These are phyloP conservation scores for Colletotrichum falcatum DNA, from an alignment of 2,329 filamentous ascomycete genomes.

Conservation along the genomic window DNA sequence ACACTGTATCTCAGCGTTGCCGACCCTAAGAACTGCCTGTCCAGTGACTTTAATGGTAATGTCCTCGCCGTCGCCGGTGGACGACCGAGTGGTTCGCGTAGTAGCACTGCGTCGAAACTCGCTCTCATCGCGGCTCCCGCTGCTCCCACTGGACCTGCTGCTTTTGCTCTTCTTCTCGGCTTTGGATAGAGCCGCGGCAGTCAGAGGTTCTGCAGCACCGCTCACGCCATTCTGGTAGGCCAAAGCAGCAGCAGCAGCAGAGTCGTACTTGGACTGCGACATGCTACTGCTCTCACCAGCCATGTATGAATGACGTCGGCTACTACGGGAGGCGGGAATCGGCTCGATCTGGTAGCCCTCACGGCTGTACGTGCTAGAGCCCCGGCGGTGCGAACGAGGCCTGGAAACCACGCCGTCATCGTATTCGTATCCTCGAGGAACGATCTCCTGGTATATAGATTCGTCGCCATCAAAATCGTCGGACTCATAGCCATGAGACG, in stretches of 20 bases:
- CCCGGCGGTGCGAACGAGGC: slow-evolving; percentile 46
- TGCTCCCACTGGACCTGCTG: slow-evolving; percentile 70
- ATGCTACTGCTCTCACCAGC: slow-evolving; percentile 52
- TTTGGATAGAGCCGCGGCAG: slow-evolving; percentile 66
- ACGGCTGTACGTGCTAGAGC: slow-evolving; percentile 53
- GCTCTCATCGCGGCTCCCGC: slow-evolving; percentile 71
- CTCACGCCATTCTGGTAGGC: slow-evolving; percentile 66
- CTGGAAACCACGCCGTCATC: slow-evolving; percentile 51
- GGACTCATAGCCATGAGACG: slow-evolving; percentile 50
- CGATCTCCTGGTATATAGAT: slow-evolving; percentile 54
- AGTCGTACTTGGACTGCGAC: slow-evolving; percentile 55
- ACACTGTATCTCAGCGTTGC: slow-evolving; percentile 69
- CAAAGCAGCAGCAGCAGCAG: slow-evolving; percentile 58
- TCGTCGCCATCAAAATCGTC: slow-evolving; percentile 53
- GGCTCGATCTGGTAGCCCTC: slow-evolving; percentile 57
- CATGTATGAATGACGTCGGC: slow-evolving; percentile 57
- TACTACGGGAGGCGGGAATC: slow-evolving; percentile 46
- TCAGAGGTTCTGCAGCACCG: slow-evolving; percentile 62
- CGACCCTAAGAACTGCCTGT: slow-evolving; percentile 66
- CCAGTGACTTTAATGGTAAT: slow-evolving; percentile 72
- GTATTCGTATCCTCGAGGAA: slow-evolving; percentile 50
- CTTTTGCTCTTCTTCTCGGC: slow-evolving; percentile 60
- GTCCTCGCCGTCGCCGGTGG: slow-evolving; percentile 61
- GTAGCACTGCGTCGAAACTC: slow-evolving; percentile 72
- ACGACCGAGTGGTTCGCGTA: slow-evolving; percentile 69